Evolutionary conservation across 2,329 filamentous ascomycete genomes (phyloP).

Genomic region (Aspergillus transmontanensis): DNA sequence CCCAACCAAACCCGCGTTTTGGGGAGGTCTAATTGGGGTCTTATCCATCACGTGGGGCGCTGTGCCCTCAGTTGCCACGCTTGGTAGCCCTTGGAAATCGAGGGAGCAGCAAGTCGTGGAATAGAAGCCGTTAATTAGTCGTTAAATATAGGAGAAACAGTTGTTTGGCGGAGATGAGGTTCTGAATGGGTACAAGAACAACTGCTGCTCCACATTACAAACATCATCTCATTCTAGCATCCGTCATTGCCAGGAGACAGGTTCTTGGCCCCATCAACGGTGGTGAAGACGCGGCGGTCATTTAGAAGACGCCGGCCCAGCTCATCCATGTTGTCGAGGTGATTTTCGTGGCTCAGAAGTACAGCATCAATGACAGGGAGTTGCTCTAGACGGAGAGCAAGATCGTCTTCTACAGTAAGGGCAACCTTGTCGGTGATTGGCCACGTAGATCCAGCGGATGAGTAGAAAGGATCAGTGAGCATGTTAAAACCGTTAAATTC

Average conservation of each 20-base stretch:
- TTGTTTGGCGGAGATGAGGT: not conserved
- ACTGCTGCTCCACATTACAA: conserved; percentile 4
- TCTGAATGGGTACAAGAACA: not conserved
- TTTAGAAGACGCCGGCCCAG: conserved; percentile 48
- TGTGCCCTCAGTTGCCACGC: not conserved
- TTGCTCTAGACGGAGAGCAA: conserved; percentile 8
- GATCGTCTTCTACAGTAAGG: not conserved
- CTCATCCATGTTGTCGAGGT: conserved; percentile 52
- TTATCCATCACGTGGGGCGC: not conserved
- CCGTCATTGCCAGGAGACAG: conserved; percentile 36
- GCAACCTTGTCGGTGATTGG: too few relatives aligned
- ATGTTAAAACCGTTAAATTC: conserved; percentile 47
- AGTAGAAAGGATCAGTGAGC: conserved; percentile 53
- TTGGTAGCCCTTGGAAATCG: not conserved
- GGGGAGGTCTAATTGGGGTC: not conserved
- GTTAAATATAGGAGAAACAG: not conserved
- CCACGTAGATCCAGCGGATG: conserved; percentile 32
- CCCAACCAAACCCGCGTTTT: too few relatives aligned
- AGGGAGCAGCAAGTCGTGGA: not conserved
- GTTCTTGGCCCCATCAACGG: conserved; percentile 45
- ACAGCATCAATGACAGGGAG: conserved; percentile 51
- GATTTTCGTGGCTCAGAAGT: conserved; percentile 54
- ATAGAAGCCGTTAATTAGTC: not conserved
- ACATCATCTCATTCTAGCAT: conserved; percentile 5
- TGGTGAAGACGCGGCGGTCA: conserved; percentile 49